These are phyloP conservation scores for Cladosporium sp. DNA, from an alignment of 2,329 filamentous ascomycete genomes.

Conservation along the genomic window DNA sequence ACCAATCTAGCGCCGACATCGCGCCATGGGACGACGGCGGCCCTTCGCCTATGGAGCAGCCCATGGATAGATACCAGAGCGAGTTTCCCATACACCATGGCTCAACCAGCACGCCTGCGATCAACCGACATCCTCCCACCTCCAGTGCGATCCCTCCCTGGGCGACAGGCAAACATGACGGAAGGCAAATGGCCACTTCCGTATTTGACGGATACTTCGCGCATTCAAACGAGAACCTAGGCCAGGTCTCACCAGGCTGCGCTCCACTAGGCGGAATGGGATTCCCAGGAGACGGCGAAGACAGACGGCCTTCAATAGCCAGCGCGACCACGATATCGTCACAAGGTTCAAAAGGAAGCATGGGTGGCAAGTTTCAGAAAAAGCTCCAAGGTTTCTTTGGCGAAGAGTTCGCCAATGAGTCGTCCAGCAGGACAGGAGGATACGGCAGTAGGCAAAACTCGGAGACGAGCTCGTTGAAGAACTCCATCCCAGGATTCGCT, in stretches of 20 bases:
- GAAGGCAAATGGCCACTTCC: conserved; percentile 37
- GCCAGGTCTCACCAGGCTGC: conserved; percentile 67
- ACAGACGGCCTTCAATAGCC: conserved; percentile 79
- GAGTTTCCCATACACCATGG: conserved; percentile 42
- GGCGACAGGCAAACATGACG: conserved; percentile 28
- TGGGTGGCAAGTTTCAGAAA: conserved; percentile 68
- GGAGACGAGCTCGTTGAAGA: conserved; percentile 45
- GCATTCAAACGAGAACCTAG: conserved; percentile 67
- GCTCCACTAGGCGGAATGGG: conserved; percentile 51
- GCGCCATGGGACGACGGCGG: conserved; percentile 49
- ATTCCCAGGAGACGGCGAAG: conserved; percentile 60
- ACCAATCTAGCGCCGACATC: conserved; percentile 43
- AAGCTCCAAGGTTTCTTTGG: conserved; percentile 91
- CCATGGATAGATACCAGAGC: conserved; percentile 37
- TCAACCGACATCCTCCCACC: conserved; percentile 45
- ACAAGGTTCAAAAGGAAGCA: conserved; percentile 70
- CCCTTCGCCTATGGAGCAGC: conserved; percentile 18
- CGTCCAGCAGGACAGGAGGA: neutral
- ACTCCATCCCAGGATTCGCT: conserved; percentile 51
- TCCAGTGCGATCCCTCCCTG: conserved; percentile 51
- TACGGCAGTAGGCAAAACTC: conserved; percentile 55
- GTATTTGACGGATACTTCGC: conserved; percentile 63
- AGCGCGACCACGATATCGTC: conserved; percentile 86
- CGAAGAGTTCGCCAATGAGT: conserved; percentile 68
- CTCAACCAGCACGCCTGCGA: conserved; percentile 39